Evolutionary conservation across 495 filamentous ascomycete species (phyloP), one percentile per base, ranked within the genome.

Genomic region (Aspergillus sparsus): DNA sequence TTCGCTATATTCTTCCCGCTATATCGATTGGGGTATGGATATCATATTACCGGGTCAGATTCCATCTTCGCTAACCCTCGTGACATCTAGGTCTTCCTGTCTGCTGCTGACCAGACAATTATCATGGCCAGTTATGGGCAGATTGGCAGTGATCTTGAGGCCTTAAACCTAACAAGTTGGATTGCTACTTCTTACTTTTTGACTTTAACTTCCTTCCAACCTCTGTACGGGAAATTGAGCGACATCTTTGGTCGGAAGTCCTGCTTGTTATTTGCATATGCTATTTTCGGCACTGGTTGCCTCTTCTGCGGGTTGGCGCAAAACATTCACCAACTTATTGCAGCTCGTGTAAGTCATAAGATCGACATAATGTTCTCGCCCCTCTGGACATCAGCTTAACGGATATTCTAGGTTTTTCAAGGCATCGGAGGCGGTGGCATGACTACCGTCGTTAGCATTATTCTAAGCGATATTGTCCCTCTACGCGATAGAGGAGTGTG

Each of bases 361-460:
- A 50, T 52, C 6, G 1, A 27, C 5, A 31, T 13, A 34, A 16
- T 16, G 7, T 7, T 45, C 3, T 5, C 13, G 56, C 21, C 32
- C 8, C 8, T 18, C 36, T 32, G 36, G 13, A 9, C 21, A 47
- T 11, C 27, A 12, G 45, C 51, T 60, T 11, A 60, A 18, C 1
- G 7, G 15, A 31, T 53, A 3, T 18, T 16, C 8, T 52, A 77
- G 75, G 72, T 76, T 41, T 85, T 88, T 63, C 82, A 87, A 65
- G 90, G 91, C 6, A 85, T 93, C 60, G 91, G 91, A 10, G 92
- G 90, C 18, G 91, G 89, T 31, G 92, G 91, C 18, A 93, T 95
- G 90, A 91, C 87, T 4, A 88, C 88, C 5, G 84, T 94, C 51
- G 89, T 89, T 45, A 84, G 75, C 55, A 93, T 96, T 52, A 71